Base-by-base conservation (phyloP, 2,329 filamentous ascomycete genomes). In the Beauveria brongniartii region DNA sequence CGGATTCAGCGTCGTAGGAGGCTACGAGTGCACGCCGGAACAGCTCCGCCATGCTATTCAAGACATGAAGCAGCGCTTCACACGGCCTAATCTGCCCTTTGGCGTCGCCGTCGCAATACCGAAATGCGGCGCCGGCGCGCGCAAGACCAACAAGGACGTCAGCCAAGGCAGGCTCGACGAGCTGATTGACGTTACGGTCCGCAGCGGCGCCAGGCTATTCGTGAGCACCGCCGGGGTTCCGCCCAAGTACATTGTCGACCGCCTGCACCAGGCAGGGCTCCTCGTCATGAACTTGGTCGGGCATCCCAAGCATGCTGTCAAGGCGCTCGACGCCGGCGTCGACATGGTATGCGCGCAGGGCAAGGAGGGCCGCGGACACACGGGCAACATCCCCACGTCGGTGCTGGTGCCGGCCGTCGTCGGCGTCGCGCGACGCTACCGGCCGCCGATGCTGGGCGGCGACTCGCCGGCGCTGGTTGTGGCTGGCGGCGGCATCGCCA, bases 271-370 rank as follows among this genome's bases (percentile, higher is more conserved):
- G 7, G 88, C 89, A 0, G 90, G 90, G 0, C 89, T 97, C 43
- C 72, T 95, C 62, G 81, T 97, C 41, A 97, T 96, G 92, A 97
- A 97, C 73, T 96, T 97, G 92, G 92, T 97, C n/a, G 93, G 93
- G 0, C 90, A 92, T 68, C 92, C 93, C 2, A 91, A 89, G 71
- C 93, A 97, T 73, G 92, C 92, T 0, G 83, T 87, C 72, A 96
- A 97, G 77, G 92, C 92, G 2, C 78, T 97, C 5, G 85, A 91
- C 56, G 83, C 87, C 0, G 93, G 93, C 50, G 91, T 96, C 9
- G 93, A 97, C 75, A 87, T 97, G 65, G 83, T 97, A 5, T 96
- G 92, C 72, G 88, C 92, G 2, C 93, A 97, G 77, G 93, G 93
- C 54, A 91, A 91, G 55, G 93, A 97, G 73, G 93, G 92, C 1